These are phyloP conservation scores for Pleurotus cornucopiae DNA, from an alignment of 768 basidiomycete species.

Conservation along the genomic window DNA sequence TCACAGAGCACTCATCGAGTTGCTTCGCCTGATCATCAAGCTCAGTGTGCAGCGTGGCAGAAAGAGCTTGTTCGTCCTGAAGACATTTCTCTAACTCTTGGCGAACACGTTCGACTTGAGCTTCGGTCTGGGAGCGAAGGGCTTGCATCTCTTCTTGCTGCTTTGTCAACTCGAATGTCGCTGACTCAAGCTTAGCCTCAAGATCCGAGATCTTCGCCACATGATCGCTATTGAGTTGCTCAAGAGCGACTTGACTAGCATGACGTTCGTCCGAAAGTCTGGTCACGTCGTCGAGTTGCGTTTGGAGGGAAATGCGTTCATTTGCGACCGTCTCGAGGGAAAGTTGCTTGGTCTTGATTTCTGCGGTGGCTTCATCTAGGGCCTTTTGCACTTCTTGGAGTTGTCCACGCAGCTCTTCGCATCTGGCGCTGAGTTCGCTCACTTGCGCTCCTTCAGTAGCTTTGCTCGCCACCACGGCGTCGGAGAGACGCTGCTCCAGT, in stretches of 20 bases:
- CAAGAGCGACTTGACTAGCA: neutral
- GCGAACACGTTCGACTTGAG: neutral
- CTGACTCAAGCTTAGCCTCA: neutral
- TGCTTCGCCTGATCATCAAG: slow-evolving; percentile 31
- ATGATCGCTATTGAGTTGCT: neutral
- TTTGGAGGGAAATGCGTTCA: neutral
- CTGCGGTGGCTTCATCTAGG: neutral
- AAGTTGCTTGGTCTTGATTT: neutral
- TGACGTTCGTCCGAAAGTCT: neutral
- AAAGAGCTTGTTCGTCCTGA: slow-evolving; percentile 27
- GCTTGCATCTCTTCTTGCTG: slow-evolving; percentile 1
- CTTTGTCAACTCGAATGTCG: neutral
- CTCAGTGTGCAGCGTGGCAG: slow-evolving; percentile 23
- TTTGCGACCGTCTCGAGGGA: neutral
- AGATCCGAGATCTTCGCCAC: neutral
- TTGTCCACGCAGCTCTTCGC: slow-evolving; percentile 12
- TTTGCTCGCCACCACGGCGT: slow-evolving; percentile 19
- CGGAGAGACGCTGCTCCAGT: slow-evolving; percentile 22
- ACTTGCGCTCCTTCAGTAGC: slow-evolving; percentile 21
- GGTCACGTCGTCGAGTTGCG: neutral
- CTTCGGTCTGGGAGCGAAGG: neutral
- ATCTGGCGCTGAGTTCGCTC: slow-evolving; percentile 27
- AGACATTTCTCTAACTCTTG: slow-evolving; percentile 10
- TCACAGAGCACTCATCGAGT: slow-evolving; percentile 33
- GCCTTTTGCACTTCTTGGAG: neutral